Base-by-base conservation (phyloP, 345 rosid species). In the Eucalyptus melliodora region DNA sequence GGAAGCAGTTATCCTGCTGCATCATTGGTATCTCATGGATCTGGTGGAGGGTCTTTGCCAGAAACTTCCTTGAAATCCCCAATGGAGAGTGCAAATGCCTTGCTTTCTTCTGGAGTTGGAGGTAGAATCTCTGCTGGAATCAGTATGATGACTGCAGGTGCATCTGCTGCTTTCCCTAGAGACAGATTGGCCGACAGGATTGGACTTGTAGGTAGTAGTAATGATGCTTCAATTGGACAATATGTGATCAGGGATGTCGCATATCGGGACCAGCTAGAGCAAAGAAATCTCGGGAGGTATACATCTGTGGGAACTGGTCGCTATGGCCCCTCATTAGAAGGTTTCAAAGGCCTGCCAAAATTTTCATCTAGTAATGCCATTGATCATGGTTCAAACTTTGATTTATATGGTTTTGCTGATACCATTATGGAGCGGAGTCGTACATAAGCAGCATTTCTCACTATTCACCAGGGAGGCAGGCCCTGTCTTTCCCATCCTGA, bases 1-100 rank as follows among this genome's bases (percentile, higher is more conserved):
- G 90, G 92, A 88, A 90, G 56, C 89, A 92, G 90, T 91, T 90
- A 92, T 92, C 90, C 93, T 56, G 89, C 93, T 85, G 87, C 93
- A 17, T 53, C 93, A 65, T 91, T 94, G 88, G 83, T 90, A 87
- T 77, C 92, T 37, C 92, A 92, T 72, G 94, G 89, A 86, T 89
- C 96, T 69, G 62, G 24, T 23, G 91, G 86, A 16, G 89, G 89
- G 59, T 86, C 94, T 62, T 91, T 93, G 89, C 91, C 94, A 87
- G 96, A 93, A 87, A 31, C 85, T 44, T 72, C 89, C 45, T 56
- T 51, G 50, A 93, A 90, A 87, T 65, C 72, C 81, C 85, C 85
- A 40, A 40, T 77, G 85, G 53, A 56, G 60, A 91, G 90, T 67
- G 59, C 89, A 2, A 24, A 51, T 40, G 89, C 50, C 83, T 65